Percentiles rank a stretch among this genome's conserved stretches.
Evolutionary conservation across 305 asterid species (phyloP).

Genomic region (Fraxinus xanthoxyloides): DNA sequence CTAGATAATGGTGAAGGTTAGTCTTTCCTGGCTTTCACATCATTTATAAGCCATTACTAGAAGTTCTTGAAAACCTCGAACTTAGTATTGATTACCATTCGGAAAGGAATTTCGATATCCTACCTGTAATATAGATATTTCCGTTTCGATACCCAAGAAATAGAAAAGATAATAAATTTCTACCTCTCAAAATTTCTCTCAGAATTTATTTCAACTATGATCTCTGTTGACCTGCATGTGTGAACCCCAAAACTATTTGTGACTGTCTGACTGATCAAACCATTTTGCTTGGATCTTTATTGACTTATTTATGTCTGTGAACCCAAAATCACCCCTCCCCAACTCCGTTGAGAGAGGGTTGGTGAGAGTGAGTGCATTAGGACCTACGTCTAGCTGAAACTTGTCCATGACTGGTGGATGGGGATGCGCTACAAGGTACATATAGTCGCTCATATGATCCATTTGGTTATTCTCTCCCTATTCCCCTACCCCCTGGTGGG

Average conservation of each 20-base stretch:
- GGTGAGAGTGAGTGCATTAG: background rate
- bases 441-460: background rate
- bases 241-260: background rate
- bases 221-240: background rate
- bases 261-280: slow-evolving; percentile 1
- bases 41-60: background rate
- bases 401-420: background rate
- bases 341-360: background rate
- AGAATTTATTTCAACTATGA: background rate
- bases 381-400: background rate
- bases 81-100: background rate
- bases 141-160: background rate
- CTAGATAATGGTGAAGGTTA: background rate
- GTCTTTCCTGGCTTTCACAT: background rate
- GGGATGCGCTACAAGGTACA: background rate
- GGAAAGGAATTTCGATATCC: background rate
- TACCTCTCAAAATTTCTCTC: background rate
- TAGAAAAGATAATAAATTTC: background rate
- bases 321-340: background rate
- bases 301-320: background rate
- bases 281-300: slow-evolving; percentile 4
- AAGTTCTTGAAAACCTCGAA: background rate
- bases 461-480: background rate
- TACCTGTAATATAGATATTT: background rate
- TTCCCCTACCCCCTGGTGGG: background rate